A percentile compares a stretch with the other conserved stretches of the same genome.
Conservation (phyloP, 352 stramenopile species). For the Globisporangium paroecandrum region DNA sequence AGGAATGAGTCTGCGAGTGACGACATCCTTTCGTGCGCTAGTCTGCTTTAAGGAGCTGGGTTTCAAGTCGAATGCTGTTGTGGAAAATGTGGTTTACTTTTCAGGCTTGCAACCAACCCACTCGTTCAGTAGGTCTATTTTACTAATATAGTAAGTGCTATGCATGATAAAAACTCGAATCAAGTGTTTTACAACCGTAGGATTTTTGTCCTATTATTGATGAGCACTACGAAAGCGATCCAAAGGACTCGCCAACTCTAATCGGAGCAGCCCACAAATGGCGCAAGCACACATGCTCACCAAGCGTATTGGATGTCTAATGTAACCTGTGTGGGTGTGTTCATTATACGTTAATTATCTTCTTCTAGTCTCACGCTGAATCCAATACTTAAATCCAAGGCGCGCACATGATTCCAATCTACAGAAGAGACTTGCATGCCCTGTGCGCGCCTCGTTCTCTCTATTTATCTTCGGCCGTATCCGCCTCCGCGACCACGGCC, state of each 20-base stretch:
- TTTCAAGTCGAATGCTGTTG: too few species aligned
- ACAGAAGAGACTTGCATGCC: background rate
- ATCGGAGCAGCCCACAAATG: background rate
- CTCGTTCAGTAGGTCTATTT: too few species aligned
- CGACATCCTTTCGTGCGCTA: slow-evolving; percentile 44
- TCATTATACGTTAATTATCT: slow-evolving; percentile 1
- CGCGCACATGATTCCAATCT: background rate
- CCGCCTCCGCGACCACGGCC: slow-evolving; percentile 11
- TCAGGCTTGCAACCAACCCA: too few species aligned
- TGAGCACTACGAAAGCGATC: too few species aligned
- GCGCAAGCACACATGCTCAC: too few species aligned
- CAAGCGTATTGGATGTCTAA: background rate
- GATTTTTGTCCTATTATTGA: too few species aligned
- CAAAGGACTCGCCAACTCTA: background rate
- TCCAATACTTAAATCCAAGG: slow-evolving; percentile 4
- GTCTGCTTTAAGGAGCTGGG: too few species aligned
- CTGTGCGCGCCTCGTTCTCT: background rate
- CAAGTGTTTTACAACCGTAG: too few species aligned
- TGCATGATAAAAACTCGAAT: too few species aligned
- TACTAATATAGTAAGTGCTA: too few species aligned
- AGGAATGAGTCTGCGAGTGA: slow-evolving; percentile 87
- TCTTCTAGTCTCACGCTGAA: slow-evolving; percentile 3
- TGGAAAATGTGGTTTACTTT: too few species aligned
- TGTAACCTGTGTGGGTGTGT: background rate
- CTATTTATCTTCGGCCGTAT: slow-evolving; percentile 9